A percentile compares a stretch with the other conserved stretches of the same genome.
Evolutionary conservation across 1,284 basidiomycete genomes (phyloP).

Genomic region (Farysia itapuensis): DNA sequence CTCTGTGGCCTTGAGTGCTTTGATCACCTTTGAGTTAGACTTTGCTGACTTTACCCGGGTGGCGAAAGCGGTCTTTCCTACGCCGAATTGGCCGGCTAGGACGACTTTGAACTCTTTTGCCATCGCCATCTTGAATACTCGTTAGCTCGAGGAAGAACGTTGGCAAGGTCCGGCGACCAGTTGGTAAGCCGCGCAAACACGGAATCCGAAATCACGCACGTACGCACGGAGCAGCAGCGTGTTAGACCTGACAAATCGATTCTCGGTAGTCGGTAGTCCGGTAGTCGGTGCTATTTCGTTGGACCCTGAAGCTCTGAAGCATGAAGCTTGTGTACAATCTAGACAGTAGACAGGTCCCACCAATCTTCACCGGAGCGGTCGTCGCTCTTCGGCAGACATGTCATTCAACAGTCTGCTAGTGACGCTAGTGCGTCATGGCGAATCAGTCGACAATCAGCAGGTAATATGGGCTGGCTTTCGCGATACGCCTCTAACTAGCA

Average conservation of each 20-base stretch:
- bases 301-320: not conserved
- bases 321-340: not conserved
- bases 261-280: too few relatives aligned
- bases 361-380: too few relatives aligned
- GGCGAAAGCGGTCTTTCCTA: conserved; percentile 36
- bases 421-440: conserved; percentile 46
- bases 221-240: too few relatives aligned
- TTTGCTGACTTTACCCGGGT: conserved; percentile 34
- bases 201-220: too few relatives aligned
- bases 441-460: conserved; percentile 60
- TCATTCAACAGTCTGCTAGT: conserved; percentile 31
- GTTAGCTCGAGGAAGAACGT: not conserved
- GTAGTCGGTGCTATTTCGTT: too few relatives aligned
- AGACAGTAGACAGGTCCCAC: too few relatives aligned
- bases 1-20: conserved; percentile 35
- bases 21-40: conserved; percentile 29
- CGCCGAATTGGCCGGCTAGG: conserved; percentile 32
- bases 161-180: too few relatives aligned
- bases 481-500: conserved; percentile 78
- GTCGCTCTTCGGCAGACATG: too few relatives aligned
- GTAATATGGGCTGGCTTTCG: conserved; percentile 77
- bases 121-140: conserved; percentile 17
- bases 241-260: too few relatives aligned
- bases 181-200: too few relatives aligned
- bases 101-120: conserved; percentile 38